These are phyloP conservation scores for Sequoiadendron giganteum DNA, from an alignment of 75 land plant genomes.

Conservation along the genomic window DNA sequence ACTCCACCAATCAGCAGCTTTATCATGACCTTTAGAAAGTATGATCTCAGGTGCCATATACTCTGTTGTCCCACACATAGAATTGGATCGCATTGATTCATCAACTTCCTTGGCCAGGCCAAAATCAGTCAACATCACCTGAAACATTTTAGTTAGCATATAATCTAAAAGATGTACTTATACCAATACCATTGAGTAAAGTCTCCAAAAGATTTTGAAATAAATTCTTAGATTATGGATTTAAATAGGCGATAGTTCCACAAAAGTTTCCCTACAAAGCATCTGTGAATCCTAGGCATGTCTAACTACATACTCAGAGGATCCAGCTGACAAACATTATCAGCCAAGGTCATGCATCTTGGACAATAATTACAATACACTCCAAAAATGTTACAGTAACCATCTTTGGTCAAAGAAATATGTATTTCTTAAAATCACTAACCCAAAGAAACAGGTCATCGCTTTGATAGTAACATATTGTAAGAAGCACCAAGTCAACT, in stretches of 20 bases:
- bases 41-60: conserved; percentile 99
- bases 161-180: background rate
- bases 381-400: background rate
- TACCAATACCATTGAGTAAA: background rate
- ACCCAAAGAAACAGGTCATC: background rate
- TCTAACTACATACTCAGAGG: background rate
- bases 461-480: too few relatives aligned
- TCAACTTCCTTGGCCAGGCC: conserved; percentile 95
- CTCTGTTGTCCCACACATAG: conserved; percentile 93
- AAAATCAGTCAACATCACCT: conserved; percentile 97
- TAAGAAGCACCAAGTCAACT: too few relatives aligned
- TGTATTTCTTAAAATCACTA: too few relatives aligned
- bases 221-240: background rate
- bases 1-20: conserved; percentile 99
- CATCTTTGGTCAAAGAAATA: background rate
- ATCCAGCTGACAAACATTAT: background rate
- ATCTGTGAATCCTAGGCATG: background rate
- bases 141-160: background rate
- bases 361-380: background rate
- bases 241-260: background rate
- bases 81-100: conserved; percentile 80
- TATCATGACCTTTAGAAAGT: conserved; percentile 87
- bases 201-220: background rate
- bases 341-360: background rate
- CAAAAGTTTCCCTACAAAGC: background rate